phyloP scores from a whole-genome alignment of 2,329 filamentous ascomycete species.

The Podosphaera aphanis region DNA sequence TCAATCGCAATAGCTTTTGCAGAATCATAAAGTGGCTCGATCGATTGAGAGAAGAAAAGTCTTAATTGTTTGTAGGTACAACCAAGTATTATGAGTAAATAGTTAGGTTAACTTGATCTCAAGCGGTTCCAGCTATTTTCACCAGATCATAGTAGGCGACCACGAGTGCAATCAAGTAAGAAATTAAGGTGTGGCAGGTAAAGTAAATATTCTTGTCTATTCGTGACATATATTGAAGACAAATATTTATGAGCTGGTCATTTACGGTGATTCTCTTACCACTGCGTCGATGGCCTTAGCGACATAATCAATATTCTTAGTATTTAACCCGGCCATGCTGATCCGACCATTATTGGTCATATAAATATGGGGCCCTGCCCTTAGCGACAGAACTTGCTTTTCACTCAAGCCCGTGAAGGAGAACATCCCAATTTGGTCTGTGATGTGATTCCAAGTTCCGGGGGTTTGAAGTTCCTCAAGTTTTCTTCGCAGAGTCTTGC shows the following conservation, averaged over 20 bases:
- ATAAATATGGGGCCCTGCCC: slow-evolving; percentile 53
- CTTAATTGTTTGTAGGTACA: too few relatives aligned
- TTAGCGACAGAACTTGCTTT: slow-evolving; percentile 46
- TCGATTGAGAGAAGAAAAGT: too few relatives aligned
- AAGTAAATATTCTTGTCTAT: too few relatives aligned
- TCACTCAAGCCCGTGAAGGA: slow-evolving; percentile 68
- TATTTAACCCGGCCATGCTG: slow-evolving; percentile 94
- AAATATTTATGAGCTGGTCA: neutral
- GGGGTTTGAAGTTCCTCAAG: slow-evolving; percentile 71
- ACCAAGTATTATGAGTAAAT: too few relatives aligned
- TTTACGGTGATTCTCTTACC: slow-evolving; percentile 22
- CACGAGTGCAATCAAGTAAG: too few relatives aligned
- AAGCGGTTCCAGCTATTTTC: too few relatives aligned
- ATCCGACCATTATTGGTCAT: slow-evolving; percentile 97
- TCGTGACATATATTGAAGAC: too few relatives aligned
- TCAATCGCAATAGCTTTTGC: too few relatives aligned
- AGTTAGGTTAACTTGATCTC: too few relatives aligned
- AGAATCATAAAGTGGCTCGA: too few relatives aligned
- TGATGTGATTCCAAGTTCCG: slow-evolving; percentile 90
- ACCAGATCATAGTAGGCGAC: too few relatives aligned
- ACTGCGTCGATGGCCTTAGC: slow-evolving; percentile 73
- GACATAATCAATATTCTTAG: slow-evolving; percentile 77
- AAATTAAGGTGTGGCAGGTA: too few relatives aligned
- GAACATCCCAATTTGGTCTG: slow-evolving; percentile 98
- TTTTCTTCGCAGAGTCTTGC: slow-evolving; percentile 49